Percentiles rank a stretch among this genome's conserved stretches.
Conservation (phyloP, 2,329 filamentous ascomycete species). For the Colletotrichum sp. region DNA sequence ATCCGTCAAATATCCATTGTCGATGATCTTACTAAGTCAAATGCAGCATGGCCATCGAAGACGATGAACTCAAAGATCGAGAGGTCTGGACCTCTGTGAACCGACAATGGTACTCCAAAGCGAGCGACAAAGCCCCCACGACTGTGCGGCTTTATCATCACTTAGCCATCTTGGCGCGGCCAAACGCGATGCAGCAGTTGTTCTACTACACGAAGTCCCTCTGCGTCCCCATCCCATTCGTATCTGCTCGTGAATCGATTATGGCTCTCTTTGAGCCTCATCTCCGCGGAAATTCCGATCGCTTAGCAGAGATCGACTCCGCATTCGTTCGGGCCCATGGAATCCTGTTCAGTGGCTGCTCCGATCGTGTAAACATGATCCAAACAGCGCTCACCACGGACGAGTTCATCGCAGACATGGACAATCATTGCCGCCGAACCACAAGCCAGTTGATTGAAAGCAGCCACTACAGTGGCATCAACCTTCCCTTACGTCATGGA, state of each 20-base stretch:
- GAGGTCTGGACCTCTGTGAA: slow-evolving; percentile 84
- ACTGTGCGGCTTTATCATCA: slow-evolving; percentile 87
- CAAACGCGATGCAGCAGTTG: slow-evolving; percentile 71
- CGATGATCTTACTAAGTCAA: not conserved
- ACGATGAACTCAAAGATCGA: slow-evolving; percentile 74
- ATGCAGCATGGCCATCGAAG: slow-evolving; percentile 80
- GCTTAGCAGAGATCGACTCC: not conserved
- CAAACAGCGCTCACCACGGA: too few relatives aligned
- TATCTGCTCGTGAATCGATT: not conserved
- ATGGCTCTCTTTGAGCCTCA: not conserved
- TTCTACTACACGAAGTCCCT: slow-evolving; percentile 56
- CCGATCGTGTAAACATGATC: too few relatives aligned
- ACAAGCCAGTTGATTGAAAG: too few relatives aligned
- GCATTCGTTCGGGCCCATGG: not conserved
- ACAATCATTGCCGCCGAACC: too few relatives aligned
- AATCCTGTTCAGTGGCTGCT: not conserved
- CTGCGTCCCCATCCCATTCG: not conserved
- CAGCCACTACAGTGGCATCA: too few relatives aligned
- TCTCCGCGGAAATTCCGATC: not conserved
- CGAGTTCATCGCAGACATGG: too few relatives aligned
- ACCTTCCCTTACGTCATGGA: too few relatives aligned
- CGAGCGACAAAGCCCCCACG: slow-evolving; percentile 75
- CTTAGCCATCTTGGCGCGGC: slow-evolving; percentile 76
- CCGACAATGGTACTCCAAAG: slow-evolving; percentile 82
- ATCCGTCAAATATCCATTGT: not conserved